Evolutionary conservation across 2,329 filamentous ascomycete species (phyloP), one percentile per base, ranked within the genome.

Genomic region (Periconia digitata): DNA sequence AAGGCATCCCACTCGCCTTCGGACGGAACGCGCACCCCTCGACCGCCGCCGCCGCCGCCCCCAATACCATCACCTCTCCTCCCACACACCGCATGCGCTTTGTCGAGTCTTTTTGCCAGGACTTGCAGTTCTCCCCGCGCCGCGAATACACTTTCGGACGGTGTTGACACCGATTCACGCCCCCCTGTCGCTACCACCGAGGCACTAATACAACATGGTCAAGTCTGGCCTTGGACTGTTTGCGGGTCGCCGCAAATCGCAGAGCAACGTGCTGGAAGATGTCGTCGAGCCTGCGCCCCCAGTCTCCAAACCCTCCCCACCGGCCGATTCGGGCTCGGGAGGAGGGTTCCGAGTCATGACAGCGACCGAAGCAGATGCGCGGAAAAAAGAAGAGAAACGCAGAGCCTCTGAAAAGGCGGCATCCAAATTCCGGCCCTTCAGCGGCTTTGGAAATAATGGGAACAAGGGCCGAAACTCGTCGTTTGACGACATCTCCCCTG

Each of bases 221-320:
- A 70, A 65, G 59, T 59, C 66, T 23, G 59, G 59, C 8, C 57
- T 70, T 15, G 60, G 63, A 16, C 57, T 68, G 47, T 66, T 70
- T 50, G 65, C 55, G 24, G 58, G 53, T 41, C 68, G 70, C 22
- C 63, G 70, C 23, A 72, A 71, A 60, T 72, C 70, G 20, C 60
- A 66, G 44, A 62, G 65, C 44, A 71, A 71, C 48, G 58, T 55
- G 18, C 52, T 72, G 27, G 69, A 71, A 10, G 64, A 69, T 6
- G 44, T 56, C 20, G 51, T 55, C 21, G 49, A 66, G 32, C 48
- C 49, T n/a, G 41, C 57, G 7, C 53, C 59, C 13, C 44, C 55
- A 10, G 51, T 57, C 24, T 3, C 27, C 4, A 32, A 66, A 29
- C 49, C 49, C 15, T 39, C 58, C 7, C 53, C 59, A 12, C 46